A percentile compares a stretch with the other conserved stretches of the same genome.
These are phyloP conservation scores for Cutaneotrichosporon sp. DNA, from an alignment of 1,284 basidiomycete genomes.

Conservation along the genomic window DNA sequence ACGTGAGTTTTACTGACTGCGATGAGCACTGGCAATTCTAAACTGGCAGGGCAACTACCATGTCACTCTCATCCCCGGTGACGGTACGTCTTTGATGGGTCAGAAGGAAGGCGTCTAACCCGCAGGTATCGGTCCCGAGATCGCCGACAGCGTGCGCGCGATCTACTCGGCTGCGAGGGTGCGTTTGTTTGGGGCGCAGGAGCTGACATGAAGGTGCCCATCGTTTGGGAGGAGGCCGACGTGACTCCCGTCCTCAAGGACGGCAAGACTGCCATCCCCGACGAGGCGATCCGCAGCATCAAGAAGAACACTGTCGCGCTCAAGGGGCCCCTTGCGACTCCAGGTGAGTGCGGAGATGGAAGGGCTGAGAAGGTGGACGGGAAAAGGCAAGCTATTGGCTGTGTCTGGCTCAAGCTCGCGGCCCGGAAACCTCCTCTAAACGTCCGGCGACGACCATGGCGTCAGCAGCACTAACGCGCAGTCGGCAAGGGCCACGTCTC, in stretches of 20 bases:
- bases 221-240: constrained; percentile 98
- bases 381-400: not conserved
- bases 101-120: constrained; percentile 4
- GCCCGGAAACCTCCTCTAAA: not conserved
- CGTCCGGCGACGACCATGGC: not conserved
- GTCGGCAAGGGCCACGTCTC: constrained; percentile 99
- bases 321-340: constrained; percentile 94
- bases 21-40: constrained; percentile 5
- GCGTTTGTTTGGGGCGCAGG: constrained; percentile 19
- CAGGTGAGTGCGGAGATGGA: constrained; percentile 61
- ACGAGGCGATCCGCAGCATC: constrained; percentile 83
- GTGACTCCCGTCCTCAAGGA: constrained; percentile 91
- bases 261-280: constrained; percentile 96
- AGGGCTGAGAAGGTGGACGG: not conserved
- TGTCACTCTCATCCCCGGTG: constrained; percentile 42
- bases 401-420: not conserved
- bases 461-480: constrained; percentile 43
- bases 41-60: constrained; percentile 81
- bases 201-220: constrained; percentile 69
- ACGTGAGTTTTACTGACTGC: constrained; percentile 60
- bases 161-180: constrained; percentile 89
- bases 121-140: constrained; percentile 95
- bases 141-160: constrained; percentile 89
- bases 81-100: constrained; percentile 27
- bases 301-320: constrained; percentile 97